Base-by-base conservation (phyloP, 2,329 filamentous ascomycete species). In the Colletotrichum tropicale region DNA sequence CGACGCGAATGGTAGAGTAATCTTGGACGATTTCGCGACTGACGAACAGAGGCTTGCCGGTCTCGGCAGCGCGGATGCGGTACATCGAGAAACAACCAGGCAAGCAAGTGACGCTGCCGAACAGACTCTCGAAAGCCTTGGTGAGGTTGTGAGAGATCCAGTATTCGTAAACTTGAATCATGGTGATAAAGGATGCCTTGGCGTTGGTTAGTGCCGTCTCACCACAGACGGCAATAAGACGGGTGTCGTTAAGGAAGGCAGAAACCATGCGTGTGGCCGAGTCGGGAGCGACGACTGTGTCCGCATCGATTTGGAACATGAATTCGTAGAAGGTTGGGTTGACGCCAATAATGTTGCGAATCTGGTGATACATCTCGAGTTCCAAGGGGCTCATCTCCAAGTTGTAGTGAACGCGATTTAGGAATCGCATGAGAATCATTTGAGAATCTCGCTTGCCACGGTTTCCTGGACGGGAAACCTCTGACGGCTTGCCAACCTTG, bases 141-240 rank as follows among this genome's bases (percentile, higher is more conserved):
- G 95, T 93, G 80, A 99, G 87, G 84, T 98, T 98, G 89, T 99
- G 96, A 67, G 96, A 98, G 81, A 99, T 99, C 88, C 96, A 99
- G 90, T 99, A 99, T 86, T 99, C 96, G 89, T 98, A 99, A 38
- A 99, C 96, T 86, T 99, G 97, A 84, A 99, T 99, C 96, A 98
- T 98, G 67, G 97, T 99, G 79, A 98, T 92, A 82, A 98, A 95
- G 1, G 96, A 98, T 8, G 94, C 91, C 85, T 98, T 98, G 76
- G 96, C 94, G 83, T 99, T 99, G 77, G 94, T 96, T 64, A 99
- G 89, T 18, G 94, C 94, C 1, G 97, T 99, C 86, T 99, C 97
- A 86, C 97, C 97, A 82, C 97, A 99, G 65, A 97, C 92, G 71
- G 94, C 97, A 81, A 98, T 96, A n/a, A 98, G 89, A 71, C 95